Evolutionary conservation across 1,284 basidiomycete species (phyloP).

Genomic region (Malassezia sympodialis): DNA sequence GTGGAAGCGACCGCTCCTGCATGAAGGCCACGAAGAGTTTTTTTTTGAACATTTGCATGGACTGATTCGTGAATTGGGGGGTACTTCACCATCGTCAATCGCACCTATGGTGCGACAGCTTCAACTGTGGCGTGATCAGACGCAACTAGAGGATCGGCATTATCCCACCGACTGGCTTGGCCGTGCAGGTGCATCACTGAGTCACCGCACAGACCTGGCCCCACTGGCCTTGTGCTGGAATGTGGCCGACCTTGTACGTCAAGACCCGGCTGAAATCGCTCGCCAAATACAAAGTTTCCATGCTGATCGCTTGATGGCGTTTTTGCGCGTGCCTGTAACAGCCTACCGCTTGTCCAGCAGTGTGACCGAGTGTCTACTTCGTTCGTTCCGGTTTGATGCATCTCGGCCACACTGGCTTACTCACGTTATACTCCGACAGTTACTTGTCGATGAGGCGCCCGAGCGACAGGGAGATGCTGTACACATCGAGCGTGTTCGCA

Average conservation of each 20-base stretch:
- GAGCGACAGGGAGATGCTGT: constrained; percentile 15
- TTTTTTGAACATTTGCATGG: constrained; percentile 6
- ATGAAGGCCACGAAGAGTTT: not conserved
- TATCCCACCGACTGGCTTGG: constrained; percentile 6
- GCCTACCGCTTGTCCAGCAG: constrained; percentile 18
- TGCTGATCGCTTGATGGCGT: constrained; percentile 21
- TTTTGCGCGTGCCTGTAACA: constrained; percentile 15
- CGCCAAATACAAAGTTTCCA: constrained; percentile 43
- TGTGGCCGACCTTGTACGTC: constrained; percentile 20
- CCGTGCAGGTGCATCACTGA: not conserved
- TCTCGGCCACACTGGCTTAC: constrained; percentile 36
- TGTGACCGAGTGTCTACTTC: constrained; percentile 5
- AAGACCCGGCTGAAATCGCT: constrained; percentile 41
- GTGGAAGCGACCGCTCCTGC: constrained; percentile 15
- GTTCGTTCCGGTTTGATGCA: constrained; percentile 37
- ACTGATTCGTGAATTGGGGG: not conserved
- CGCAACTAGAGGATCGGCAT: not conserved
- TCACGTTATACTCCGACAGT: constrained; percentile 30
- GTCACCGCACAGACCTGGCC: not conserved
- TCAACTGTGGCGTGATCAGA: constrained; percentile 4
- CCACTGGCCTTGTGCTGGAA: constrained; percentile 10
- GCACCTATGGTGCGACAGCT: constrained; percentile 4
- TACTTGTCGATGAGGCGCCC: constrained; percentile 23
- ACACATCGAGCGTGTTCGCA: constrained; percentile 28
- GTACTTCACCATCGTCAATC: not conserved